Conservation (phyloP, 176 grass and related monocot species). For the Carex scoparia region DNA sequence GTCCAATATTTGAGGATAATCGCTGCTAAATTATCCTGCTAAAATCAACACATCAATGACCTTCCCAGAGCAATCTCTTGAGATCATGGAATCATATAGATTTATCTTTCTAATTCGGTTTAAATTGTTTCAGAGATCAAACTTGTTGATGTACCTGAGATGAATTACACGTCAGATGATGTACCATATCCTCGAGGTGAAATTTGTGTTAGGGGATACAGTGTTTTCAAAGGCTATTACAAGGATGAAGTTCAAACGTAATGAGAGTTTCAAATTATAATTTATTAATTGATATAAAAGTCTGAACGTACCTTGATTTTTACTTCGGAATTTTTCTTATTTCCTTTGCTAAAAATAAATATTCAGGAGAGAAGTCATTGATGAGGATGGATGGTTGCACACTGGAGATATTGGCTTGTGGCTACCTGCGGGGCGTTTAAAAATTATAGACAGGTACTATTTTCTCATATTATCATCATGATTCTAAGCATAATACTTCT, state of each 20-base stretch:
- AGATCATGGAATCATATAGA: constrained; percentile 1
- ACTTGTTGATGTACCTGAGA: constrained; percentile 93
- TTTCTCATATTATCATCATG: not conserved
- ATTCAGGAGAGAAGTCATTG: constrained; percentile 69
- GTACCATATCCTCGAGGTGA: constrained; percentile 87
- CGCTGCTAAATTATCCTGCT: no score
- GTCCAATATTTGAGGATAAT: no score
- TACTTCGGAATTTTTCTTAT: not conserved
- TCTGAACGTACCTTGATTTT: not conserved
- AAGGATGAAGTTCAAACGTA: constrained; percentile 94
- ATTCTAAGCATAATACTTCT: not conserved
- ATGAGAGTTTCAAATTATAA: constrained; percentile 6
- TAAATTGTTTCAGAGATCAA: constrained; percentile 70
- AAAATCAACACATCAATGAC: no score
- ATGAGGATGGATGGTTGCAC: constrained; percentile 88
- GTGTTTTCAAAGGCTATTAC: constrained; percentile 68
- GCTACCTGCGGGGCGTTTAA: constrained; percentile 84
- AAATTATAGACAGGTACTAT: constrained; percentile 88
- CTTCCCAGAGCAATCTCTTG: no score
- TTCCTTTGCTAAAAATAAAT: constrained; percentile 11
- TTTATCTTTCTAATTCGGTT: constrained; percentile 11
- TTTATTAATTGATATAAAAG: not conserved
- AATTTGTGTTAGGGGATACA: constrained; percentile 90
- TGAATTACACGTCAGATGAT: constrained; percentile 95
- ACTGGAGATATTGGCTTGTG: constrained; percentile 98